A percentile compares a stretch with the other conserved stretches of the same genome.
phyloP scores from a whole-genome alignment of 2,329 filamentous ascomycete species.

The Pochonia chlamydosporia region DNA sequence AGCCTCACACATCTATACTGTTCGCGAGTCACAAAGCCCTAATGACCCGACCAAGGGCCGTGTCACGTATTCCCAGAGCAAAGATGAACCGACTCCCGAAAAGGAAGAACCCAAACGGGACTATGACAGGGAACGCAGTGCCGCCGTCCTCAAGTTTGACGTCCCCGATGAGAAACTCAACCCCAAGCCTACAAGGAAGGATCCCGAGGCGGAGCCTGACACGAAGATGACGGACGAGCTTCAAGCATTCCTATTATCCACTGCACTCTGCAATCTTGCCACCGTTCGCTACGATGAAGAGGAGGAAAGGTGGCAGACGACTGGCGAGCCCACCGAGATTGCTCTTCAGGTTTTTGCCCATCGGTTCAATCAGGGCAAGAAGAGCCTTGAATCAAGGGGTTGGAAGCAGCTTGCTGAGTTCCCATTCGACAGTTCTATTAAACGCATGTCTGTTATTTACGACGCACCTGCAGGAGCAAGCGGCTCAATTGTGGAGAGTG shows the following conservation, averaged over 20 bases:
- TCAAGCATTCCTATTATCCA: conserved; percentile 45
- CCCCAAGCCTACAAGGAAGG: conserved; percentile 20
- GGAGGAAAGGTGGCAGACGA: conserved; percentile 57
- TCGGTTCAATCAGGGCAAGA: conserved; percentile 57
- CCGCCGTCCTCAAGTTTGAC: conserved; percentile 56
- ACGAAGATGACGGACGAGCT: conserved; percentile 45
- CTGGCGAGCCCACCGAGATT: conserved; percentile 69
- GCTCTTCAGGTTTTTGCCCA: conserved; percentile 70
- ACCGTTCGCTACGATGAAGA: conserved; percentile 50
- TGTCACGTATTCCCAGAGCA: conserved; percentile 39
- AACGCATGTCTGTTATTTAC: conserved; percentile 76
- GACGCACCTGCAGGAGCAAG: conserved; percentile 37
- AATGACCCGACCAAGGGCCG: conserved; percentile 55
- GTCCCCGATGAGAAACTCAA: conserved; percentile 52
- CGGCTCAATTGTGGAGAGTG: conserved; percentile 29
- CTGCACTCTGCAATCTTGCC: conserved; percentile 61
- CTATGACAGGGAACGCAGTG: conserved; percentile 54
- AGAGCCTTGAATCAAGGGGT: conserved; percentile 41
- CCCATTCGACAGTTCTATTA: conserved; percentile 73
- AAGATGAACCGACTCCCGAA: conserved; percentile 25
- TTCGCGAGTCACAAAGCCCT: conserved; percentile 56
- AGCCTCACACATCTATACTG: conserved; percentile 47
- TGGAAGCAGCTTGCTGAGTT: conserved; percentile 65
- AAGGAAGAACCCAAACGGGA: conserved; percentile 42
- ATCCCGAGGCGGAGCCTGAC: conserved; percentile 27